Evolutionary conservation across 352 stramenopile species (phyloP), one percentile per base, ranked within the genome.

Genomic region (Phytopythium montanum): DNA sequence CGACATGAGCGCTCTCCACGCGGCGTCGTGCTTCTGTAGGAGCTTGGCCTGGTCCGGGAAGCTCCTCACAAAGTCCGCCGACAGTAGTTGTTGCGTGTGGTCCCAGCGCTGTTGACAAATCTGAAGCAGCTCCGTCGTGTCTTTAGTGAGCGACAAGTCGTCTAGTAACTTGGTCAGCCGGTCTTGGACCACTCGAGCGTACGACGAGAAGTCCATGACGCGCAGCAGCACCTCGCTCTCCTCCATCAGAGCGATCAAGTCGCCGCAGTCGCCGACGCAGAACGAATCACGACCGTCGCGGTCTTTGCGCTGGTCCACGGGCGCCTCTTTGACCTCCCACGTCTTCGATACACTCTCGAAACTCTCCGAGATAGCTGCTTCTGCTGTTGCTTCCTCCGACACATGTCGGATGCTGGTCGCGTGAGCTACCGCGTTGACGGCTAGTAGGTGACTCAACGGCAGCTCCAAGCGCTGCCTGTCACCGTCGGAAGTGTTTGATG

Each of bases 171-270:
- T 77, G 0, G 67, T 62, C n/a, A 90, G 61, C 2, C 69, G 59
- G 4, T 65, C 55, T 38, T 90, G 75, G 2, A 92, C 72, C 0
- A 81, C 65, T 6, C 82, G 69, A 0, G 80, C 73, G 46, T 88
- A 92, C 10, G 81, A 87, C 1, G 83, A 92, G 5, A 71, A 73
- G 26, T 90, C 78, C 62, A 92, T 90, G 26, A 90, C 79, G 9
- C 79, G 70, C 21, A 92, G 68, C 2, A 92, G 54, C 16, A 92
- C 78, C 61, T 91, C 81, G 23, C 75, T 88, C 54, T 92, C 81
- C 55, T 92, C 83, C 14, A 90, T 63, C 1, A 92, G 60, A 0
- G 70, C 68, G 1, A 77, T 44, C 9, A 90, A 59, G n/a, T 90
- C 81, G 6, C 56, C 48, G 26, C 79, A 88, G 42, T 92, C 77